Percentiles rank a stretch among this genome's conserved stretches.
These are phyloP conservation scores for Aspergillus terreus DNA, from an alignment of 2,329 filamentous ascomycete species.

Conservation along the genomic window DNA sequence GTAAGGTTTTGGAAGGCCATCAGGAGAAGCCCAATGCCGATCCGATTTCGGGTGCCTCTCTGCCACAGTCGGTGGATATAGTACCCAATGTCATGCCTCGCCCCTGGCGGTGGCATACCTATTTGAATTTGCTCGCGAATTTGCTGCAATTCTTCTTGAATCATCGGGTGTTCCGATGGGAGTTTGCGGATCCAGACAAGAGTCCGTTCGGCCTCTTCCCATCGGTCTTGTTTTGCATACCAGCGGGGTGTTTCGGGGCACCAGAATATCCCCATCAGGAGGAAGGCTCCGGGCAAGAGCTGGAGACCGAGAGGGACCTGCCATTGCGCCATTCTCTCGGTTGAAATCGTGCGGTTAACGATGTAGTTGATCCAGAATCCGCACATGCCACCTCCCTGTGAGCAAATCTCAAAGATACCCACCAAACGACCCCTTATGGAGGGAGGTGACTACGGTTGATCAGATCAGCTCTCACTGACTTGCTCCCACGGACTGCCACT, in stretches of 20 bases:
- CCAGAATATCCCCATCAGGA: conserved; percentile 57
- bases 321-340: conserved; percentile 47
- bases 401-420: conserved; percentile 57
- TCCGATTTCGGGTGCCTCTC: conserved; percentile 3
- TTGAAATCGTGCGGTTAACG: conserved; percentile 27
- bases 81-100: conserved; percentile 1
- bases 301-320: conserved; percentile 62
- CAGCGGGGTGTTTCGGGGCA: conserved; percentile 63
- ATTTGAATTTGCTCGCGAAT: conserved; percentile 1
- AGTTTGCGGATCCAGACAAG: conserved; percentile 55
- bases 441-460: conserved; percentile 42
- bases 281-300: conserved; percentile 56
- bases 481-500: conserved; percentile 11
- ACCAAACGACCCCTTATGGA: conserved; percentile 56
- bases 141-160: conserved; percentile 30
- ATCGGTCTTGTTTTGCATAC: conserved; percentile 61
- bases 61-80: conserved; percentile 4
- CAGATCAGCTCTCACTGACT: conserved; percentile 43
- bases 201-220: conserved; percentile 56
- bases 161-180: conserved; percentile 46
- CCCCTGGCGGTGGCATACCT: not conserved
- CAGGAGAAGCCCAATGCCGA: conserved; percentile 6
- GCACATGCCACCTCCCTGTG: conserved; percentile 40
- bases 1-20: conserved; percentile 12
- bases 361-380: conserved; percentile 52